Conservation (phyloP, 306 rosid genomes). For the Cicer judaicum region DNA sequence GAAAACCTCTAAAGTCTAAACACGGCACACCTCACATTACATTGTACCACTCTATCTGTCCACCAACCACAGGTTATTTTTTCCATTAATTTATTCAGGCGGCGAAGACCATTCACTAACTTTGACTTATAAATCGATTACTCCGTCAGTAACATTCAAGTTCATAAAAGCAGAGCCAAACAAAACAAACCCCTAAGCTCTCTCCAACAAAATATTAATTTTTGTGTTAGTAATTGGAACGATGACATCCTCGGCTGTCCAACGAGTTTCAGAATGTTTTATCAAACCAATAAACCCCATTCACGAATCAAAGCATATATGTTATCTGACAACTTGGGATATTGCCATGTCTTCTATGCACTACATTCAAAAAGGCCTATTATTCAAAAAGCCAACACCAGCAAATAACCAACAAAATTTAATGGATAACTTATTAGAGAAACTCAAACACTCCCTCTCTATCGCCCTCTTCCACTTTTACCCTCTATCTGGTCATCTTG, state of each 20-base stretch:
- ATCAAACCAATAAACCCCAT: slow-evolving; percentile 40
- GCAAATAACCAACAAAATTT: slow-evolving; percentile 12
- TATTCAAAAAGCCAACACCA: slow-evolving; percentile 58
- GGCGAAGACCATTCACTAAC: too few relatives aligned
- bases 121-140: too few relatives aligned
- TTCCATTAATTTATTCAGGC: too few relatives aligned
- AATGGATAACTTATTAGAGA: slow-evolving; percentile 36
- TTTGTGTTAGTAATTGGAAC: background rate
- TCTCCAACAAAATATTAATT: background rate
- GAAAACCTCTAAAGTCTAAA: too few relatives aligned
- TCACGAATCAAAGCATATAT: slow-evolving; percentile 7
- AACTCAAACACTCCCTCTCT: slow-evolving; percentile 63
- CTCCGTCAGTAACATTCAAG: too few relatives aligned
- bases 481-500: slow-evolving; percentile 64
- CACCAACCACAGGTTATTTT: too few relatives aligned
- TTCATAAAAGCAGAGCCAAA: too few relatives aligned
- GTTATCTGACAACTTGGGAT: slow-evolving; percentile 58
- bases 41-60: too few relatives aligned
- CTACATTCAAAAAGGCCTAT: slow-evolving; percentile 76
- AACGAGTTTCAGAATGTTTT: slow-evolving; percentile 44
- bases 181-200: background rate
- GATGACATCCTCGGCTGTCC: background rate
- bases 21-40: too few relatives aligned
- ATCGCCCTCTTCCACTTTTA: slow-evolving; percentile 61
- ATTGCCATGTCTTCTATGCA: slow-evolving; percentile 51